Base-by-base conservation (phyloP, 2,329 filamentous ascomycete species). In the Fusarium abutilonis region DNA sequence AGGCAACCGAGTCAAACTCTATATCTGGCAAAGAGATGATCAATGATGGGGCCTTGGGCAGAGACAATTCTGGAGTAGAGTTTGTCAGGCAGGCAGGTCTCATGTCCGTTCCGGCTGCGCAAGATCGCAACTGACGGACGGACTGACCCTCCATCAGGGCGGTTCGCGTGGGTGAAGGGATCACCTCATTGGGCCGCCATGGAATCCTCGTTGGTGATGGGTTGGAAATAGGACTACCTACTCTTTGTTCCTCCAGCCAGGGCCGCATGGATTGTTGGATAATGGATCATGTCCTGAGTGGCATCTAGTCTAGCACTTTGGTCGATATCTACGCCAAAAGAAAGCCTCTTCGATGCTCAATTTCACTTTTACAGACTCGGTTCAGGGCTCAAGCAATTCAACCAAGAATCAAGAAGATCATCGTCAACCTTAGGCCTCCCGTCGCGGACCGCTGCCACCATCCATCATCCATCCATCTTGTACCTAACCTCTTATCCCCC, bases 101-200 rank as follows among this genome's bases (percentile, higher is more conserved):
- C 67, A 69, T 69, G 67, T 65, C 55, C 67, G 54, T 64, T 52
- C 56, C 60, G 65, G 51, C 42, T 67, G 66, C 44, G 53, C 62
- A 14, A 14, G 31, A 14, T 32, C 11, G 11, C 31, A 29, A 58
- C 55, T 56, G 59, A 56, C 54, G 56, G 53, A 32, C 49, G 46
- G 40, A 52, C 68, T 69, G 67, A 66, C 67, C 67, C 66, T 57
- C 64, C 67, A 69, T 60, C 59, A 59, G 46, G 66, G 47, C 49
- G 58, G 43, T 65, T 70, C 57, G 67, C 66, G 60, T 70, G 67
- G 67, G 54, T 52, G 51, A 64, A 50, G 64, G 46, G 34, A 39
- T 17, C 52, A 41, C 54, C 60, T 63, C 56, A 70, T 70, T 70
- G 67, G 67, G 67, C 67, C 47, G 67, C 67, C 63, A 68, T 70